Evolutionary conservation across 208 protist species (phyloP).

Genomic region (Leishmania aethiopica): DNA sequence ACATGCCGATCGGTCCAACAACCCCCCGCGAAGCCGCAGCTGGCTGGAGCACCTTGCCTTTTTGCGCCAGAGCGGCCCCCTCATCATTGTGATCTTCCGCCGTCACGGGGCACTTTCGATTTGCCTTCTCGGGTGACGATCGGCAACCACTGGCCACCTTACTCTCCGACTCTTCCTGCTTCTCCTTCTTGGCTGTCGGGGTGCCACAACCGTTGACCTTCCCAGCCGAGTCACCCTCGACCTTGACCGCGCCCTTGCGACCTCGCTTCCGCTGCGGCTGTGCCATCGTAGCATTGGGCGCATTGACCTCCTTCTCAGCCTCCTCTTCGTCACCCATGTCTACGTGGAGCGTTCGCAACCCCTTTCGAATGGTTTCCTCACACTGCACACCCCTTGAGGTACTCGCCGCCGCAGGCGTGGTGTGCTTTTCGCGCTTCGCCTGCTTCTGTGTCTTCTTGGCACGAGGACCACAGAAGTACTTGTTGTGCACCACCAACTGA

Average conservation of each 20-base stretch:
- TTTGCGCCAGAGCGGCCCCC: constrained; percentile 13
- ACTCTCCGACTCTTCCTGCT: constrained; percentile 13
- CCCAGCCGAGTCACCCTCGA: background rate
- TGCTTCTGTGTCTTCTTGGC: constrained; percentile 87
- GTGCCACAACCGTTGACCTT: background rate
- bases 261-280: constrained; percentile 6
- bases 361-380: constrained; percentile 78
- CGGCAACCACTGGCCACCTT: background rate
- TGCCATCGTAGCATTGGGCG: background rate
- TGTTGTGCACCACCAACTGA: constrained; percentile 90
- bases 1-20: constrained; percentile 88
- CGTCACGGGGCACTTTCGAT: background rate
- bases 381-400: constrained; percentile 51
- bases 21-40: constrained; percentile 30
- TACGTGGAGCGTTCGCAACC: constrained; percentile 76
- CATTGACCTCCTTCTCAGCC: background rate
- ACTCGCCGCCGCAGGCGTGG: background rate
- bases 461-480: constrained; percentile 94
- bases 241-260: background rate
- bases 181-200: constrained; percentile 14
- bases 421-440: constrained; percentile 78
- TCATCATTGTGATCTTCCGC: background rate
- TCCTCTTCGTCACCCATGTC: constrained; percentile 43
- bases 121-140: background rate
- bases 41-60: constrained; percentile 18